Evolutionary conservation across 352 stramenopile species (phyloP).

Genomic region (Phytophthora brassicae): DNA sequence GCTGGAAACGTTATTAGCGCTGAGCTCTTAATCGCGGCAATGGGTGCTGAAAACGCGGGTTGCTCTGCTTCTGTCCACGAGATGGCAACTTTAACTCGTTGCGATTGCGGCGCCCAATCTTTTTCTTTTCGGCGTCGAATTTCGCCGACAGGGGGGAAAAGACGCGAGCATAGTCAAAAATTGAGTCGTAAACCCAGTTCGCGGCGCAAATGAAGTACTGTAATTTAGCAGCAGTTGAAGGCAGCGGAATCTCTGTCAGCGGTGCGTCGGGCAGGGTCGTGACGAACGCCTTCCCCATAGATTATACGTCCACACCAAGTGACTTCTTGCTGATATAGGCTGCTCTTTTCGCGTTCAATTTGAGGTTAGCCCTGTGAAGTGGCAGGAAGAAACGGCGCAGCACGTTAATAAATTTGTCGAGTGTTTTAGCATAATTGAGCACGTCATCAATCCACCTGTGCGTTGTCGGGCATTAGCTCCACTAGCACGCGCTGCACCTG

Average conservation of each 20-base stretch:
- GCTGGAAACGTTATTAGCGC: neutral
- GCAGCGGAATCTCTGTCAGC: neutral
- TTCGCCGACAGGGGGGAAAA: too few species aligned
- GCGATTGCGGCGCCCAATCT: neutral
- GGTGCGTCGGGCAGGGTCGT: neutral
- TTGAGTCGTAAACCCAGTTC: constrained; percentile 11
- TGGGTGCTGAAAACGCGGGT: neutral
- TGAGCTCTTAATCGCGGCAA: neutral
- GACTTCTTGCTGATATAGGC: neutral
- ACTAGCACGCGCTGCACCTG: neutral
- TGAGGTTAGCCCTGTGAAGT: too few species aligned
- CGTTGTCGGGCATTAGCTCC: too few species aligned
- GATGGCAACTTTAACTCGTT: neutral
- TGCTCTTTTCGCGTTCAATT: neutral
- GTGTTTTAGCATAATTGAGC: neutral
- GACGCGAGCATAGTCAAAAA: constrained; percentile 8
- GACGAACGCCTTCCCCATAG: neutral
- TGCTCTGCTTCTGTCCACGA: neutral
- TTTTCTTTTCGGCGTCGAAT: neutral
- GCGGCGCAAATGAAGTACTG: constrained; percentile 16
- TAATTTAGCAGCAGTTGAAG: constrained; percentile 1
- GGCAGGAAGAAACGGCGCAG: neutral
- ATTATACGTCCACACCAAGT: neutral
- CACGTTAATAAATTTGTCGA: neutral
- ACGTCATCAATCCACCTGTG: constrained; percentile 1